phyloP scores from a whole-genome alignment of 2,329 filamentous ascomycete genomes.

The Botrytis aclada region DNA sequence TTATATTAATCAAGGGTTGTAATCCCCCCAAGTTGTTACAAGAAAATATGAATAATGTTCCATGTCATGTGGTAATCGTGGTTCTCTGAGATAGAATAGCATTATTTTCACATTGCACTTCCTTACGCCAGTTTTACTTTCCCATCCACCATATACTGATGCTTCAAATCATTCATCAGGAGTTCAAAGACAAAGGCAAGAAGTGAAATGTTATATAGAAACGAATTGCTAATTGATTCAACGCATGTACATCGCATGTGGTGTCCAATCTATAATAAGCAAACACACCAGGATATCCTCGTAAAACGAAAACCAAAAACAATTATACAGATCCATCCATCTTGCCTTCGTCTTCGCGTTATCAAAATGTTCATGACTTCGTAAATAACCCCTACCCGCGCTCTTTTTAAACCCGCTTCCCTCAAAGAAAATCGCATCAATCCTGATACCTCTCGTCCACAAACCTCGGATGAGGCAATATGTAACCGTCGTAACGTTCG shows the following conservation, averaged over 20 bases:
- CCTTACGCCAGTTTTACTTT: background rate
- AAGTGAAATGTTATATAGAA: background rate
- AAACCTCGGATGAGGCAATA: conserved; percentile 16
- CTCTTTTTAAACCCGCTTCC: background rate
- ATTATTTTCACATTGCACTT: background rate
- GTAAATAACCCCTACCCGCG: background rate
- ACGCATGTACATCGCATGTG: background rate
- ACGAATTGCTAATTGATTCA: background rate
- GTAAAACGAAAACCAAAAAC: background rate
- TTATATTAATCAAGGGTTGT: background rate
- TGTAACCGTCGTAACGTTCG: conserved; percentile 23
- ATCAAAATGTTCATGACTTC: conserved; percentile 12
- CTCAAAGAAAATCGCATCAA: background rate
- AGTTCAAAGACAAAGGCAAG: background rate
- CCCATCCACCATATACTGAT: background rate
- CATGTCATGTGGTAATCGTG: background rate
- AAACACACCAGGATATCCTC: background rate
- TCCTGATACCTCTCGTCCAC: conserved; percentile 5
- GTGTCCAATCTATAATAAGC: conserved; percentile 4
- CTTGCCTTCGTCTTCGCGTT: background rate
- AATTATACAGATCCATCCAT: background rate
- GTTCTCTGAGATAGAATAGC: no score
- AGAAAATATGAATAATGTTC: background rate
- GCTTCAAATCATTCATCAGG: background rate
- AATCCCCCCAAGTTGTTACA: background rate